Conservation (phyloP, 768 basidiomycete species). For the Thelephora aurantiotincta region DNA sequence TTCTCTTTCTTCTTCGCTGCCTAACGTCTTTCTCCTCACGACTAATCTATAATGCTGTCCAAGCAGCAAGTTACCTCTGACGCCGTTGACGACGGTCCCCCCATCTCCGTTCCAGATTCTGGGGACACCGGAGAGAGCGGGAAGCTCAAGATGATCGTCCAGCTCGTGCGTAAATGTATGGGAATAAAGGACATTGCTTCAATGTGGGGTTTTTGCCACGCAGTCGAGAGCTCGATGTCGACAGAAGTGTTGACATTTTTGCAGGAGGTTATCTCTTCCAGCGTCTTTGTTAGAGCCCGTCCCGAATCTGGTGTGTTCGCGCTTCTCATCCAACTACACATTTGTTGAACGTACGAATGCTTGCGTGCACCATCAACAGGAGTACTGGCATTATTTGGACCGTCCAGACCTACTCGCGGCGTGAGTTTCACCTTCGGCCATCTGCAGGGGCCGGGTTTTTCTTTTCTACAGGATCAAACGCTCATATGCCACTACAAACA, state of each 20-base stretch:
- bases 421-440: slow-evolving; percentile 32
- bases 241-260: slow-evolving; percentile 1
- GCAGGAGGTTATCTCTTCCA: slow-evolving; percentile 82
- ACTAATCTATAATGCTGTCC: slow-evolving; percentile 6
- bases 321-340: neutral
- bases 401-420: slow-evolving; percentile 84
- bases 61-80: slow-evolving; percentile 3
- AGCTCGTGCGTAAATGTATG: slow-evolving; percentile 80
- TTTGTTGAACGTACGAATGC: neutral
- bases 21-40: slow-evolving; percentile 2
- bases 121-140: slow-evolving; percentile 73
- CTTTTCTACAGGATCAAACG: neutral
- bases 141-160: slow-evolving; percentile 87
- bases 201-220: slow-evolving; percentile 44
- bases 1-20: neutral
- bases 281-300: slow-evolving; percentile 88
- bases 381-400: slow-evolving; percentile 93
- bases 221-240: neutral
- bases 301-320: slow-evolving; percentile 48
- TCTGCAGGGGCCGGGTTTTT: neutral
- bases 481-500: slow-evolving; percentile 15
- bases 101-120: slow-evolving; percentile 57
- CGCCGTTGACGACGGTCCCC: slow-evolving; percentile 14
- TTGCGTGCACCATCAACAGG: slow-evolving; percentile 14
- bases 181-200: slow-evolving; percentile 93